Conservation (phyloP, 163 green algal genomes). For the Scenedesmus sp. region DNA sequence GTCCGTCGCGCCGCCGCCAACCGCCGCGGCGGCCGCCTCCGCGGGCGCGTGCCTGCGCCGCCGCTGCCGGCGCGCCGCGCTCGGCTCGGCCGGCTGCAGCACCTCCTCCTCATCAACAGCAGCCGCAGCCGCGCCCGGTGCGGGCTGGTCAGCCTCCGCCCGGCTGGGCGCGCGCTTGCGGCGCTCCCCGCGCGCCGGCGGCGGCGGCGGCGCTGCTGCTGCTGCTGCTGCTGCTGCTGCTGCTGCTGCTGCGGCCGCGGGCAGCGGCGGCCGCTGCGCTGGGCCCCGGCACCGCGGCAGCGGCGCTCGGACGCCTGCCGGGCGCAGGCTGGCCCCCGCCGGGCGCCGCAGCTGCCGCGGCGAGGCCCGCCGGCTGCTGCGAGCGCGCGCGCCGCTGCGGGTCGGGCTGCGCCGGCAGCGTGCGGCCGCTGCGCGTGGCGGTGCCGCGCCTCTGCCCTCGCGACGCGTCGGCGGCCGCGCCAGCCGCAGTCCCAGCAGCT, state of each 20-base stretch:
- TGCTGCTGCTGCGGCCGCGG: conserved; percentile 6
- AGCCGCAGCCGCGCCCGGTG: neutral
- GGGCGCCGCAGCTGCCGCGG: neutral
- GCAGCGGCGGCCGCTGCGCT: conserved; percentile 5
- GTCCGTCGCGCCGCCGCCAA: neutral
- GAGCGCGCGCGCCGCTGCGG: neutral
- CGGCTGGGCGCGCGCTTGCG: no score
- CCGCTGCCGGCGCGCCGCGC: neutral
- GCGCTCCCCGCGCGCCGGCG: no score
- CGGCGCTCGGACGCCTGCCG: neutral
- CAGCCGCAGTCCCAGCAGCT: neutral
- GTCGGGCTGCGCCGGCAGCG: neutral
- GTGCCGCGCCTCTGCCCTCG: conserved; percentile 4
- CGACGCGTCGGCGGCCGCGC: neutral
- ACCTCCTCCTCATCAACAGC: no score
- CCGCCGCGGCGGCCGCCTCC: neutral
- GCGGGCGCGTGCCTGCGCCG: neutral
- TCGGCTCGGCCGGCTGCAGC: neutral
- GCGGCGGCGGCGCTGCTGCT: neutral
- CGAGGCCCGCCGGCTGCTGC: neutral
- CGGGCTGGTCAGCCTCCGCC: no score
- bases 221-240: conserved; percentile 16
- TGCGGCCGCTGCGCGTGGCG: conserved; percentile 12
- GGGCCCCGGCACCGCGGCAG: no score
- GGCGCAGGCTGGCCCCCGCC: no score